Base-by-base conservation (phyloP, 345 rosid species). In the Geranium brycei region DNA sequence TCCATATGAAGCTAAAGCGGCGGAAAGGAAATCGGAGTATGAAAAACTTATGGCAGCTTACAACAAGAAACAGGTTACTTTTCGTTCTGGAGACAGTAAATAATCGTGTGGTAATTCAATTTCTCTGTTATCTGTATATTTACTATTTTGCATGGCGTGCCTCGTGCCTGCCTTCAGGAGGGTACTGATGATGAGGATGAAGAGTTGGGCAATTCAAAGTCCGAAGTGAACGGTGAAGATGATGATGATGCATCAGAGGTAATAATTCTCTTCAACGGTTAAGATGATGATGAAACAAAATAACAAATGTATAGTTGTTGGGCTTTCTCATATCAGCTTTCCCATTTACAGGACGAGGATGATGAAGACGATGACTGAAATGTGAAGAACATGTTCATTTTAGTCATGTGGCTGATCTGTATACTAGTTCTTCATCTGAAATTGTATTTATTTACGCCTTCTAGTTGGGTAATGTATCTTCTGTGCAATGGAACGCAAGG, bases 1-100 rank as follows among this genome's bases (percentile, higher is more conserved):
- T 47, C 76, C 80, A 19, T 82, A 75, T 47, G 84, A 78, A 69
- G 87, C 78, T 55, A 83, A 75, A 75, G 87, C 87, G 41, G 77
- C 76, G 3, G 78, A 76, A 58, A 72, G 67, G 72, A 83, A 83
- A 65, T 56, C 53, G 1, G 81, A 78, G 2, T 83, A 83, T 75
- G 85, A 65, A n/a, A 78, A 76, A 53, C 80, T 75, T 30, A 83
- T 80, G 84, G 62, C 71, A 61, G 79, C 73, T 58, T 83, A 83
- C 78, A 80, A 74, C 72, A 78, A 71, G 71, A 80, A 78, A 66
- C 76, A 76, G 81, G 87, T 80, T 40, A 57, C 18, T 23, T 32
- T 16, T 2, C 10, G 28, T 23, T 23, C 28, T 23, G 2, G 28
- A 2, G 28, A 23, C 28, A 2, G 28, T 23, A 23, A 23, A 23